phyloP scores from a whole-genome alignment of 495 filamentous ascomycete genomes.

The Bacidia rubella region DNA sequence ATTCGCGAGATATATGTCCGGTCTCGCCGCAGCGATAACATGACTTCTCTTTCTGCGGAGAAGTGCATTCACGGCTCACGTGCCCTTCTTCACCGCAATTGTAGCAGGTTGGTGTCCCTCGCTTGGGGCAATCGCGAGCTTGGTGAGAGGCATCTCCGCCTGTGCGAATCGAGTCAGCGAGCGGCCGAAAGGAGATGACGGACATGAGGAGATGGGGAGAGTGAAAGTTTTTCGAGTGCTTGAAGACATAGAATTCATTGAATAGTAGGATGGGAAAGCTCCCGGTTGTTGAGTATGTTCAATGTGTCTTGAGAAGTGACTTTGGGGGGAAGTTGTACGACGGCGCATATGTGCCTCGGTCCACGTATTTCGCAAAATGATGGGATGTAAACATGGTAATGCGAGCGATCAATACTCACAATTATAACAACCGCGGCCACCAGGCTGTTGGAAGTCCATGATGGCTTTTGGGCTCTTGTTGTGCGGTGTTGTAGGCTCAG shows the following conservation, averaged over 20 bases:
- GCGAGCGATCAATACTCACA: slow-evolving; percentile 44
- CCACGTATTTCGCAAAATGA: too few relatives aligned
- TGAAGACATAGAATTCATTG: slow-evolving; percentile 7
- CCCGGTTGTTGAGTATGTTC: too few relatives aligned
- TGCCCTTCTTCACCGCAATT: slow-evolving; percentile 81
- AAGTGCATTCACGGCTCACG: slow-evolving; percentile 88
- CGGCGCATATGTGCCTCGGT: too few relatives aligned
- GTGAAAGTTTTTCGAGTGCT: not conserved
- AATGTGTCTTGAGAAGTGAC: too few relatives aligned
- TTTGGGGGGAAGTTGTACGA: too few relatives aligned
- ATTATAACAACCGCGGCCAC: slow-evolving; percentile 62
- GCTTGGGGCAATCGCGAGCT: slow-evolving; percentile 91
- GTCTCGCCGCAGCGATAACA: slow-evolving; percentile 86
- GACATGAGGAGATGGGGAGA: not conserved
- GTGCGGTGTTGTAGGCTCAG: not conserved
- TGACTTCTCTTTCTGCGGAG: slow-evolving; percentile 81
- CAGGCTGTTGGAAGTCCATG: slow-evolving; percentile 39
- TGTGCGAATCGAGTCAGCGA: slow-evolving; percentile 24
- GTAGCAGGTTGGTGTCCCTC: slow-evolving; percentile 85
- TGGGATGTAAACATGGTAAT: not conserved
- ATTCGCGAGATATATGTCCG: slow-evolving; percentile 92
- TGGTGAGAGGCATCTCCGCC: slow-evolving; percentile 68
- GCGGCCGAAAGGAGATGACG: not conserved
- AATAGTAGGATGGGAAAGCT: too few relatives aligned
- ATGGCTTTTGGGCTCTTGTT: slow-evolving; percentile 11